Percentiles rank a stretch among this genome's conserved stretches.
phyloP scores from a whole-genome alignment of 805 yeast genomes.

The Candida dajiaensis region DNA sequence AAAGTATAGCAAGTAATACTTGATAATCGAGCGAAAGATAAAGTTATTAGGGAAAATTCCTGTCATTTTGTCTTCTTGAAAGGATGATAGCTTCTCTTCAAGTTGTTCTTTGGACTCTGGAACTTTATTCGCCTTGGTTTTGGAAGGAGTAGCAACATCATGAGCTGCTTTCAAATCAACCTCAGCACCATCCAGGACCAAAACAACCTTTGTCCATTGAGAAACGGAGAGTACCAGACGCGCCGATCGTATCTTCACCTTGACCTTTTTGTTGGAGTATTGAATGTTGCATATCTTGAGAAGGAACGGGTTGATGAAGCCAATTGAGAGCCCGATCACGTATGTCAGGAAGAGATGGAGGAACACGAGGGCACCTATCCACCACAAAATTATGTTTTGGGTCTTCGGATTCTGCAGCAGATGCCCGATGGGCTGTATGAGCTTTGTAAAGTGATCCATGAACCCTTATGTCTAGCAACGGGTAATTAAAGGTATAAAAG shows the following conservation, averaged over 20 bases:
- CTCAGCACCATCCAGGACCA: conserved; percentile 17
- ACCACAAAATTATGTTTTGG: not conserved
- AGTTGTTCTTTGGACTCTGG: not conserved
- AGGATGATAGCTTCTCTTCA: conserved; percentile 5
- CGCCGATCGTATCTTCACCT: conserved; percentile 10
- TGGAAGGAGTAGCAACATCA: not conserved
- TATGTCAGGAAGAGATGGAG: conserved; percentile 7
- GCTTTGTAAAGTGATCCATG: not conserved
- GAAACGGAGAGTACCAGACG: conserved; percentile 12
- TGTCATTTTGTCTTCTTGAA: conserved; percentile 14
- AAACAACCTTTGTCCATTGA: conserved; percentile 11
- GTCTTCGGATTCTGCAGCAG: not conserved
- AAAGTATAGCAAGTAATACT: conserved; percentile 17
- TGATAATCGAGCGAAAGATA: conserved; percentile 3
- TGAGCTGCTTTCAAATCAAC: conserved; percentile 2
- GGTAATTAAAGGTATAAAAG: not conserved
- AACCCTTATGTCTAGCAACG: not conserved
- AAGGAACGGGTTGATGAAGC: conserved; percentile 24
- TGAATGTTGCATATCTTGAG: conserved; percentile 16
- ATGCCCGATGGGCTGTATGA: not conserved
- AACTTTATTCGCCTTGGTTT: not conserved
- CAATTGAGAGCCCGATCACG: conserved; percentile 23
- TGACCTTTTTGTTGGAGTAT: conserved; percentile 4
- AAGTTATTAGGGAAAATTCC: conserved; percentile 11
- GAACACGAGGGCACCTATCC: not conserved